Percentiles rank a stretch among this genome's conserved stretches.
These are phyloP conservation scores for Exophiala lecanii-corni DNA, from an alignment of 2,329 filamentous ascomycete genomes.

Conservation along the genomic window DNA sequence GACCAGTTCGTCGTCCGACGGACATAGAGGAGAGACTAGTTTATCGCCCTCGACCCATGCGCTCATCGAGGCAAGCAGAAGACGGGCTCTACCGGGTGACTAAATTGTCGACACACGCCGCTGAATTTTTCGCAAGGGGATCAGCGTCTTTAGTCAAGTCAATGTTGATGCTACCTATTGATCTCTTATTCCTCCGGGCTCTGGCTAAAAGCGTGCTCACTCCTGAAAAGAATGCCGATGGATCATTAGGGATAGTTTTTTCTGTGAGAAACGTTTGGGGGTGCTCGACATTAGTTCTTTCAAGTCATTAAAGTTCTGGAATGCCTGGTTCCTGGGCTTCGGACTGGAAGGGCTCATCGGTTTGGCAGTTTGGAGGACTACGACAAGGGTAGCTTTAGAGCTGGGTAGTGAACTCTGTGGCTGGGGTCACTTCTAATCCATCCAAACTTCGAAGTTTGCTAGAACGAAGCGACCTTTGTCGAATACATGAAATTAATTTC, in stretches of 20 bases:
- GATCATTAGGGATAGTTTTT: not conserved
- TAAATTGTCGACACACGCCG: conserved; percentile 15
- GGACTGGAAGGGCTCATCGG: conserved; percentile 16
- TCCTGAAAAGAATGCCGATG: not conserved
- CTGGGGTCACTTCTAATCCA: conserved; percentile 22
- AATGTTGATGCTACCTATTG: conserved; percentile 19
- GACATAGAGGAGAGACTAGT: conserved; percentile 18
- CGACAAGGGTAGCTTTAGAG: conserved; percentile 7
- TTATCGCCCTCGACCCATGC: conserved; percentile 1
- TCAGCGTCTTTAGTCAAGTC: conserved; percentile 14
- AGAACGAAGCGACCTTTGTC: no score
- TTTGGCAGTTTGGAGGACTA: conserved; percentile 14
- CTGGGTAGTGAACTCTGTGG: conserved; percentile 12
- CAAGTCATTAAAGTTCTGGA: conserved; percentile 9
- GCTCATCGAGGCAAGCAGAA: conserved; percentile 1
- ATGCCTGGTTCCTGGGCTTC: conserved; percentile 11
- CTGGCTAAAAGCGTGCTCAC: conserved; percentile 10
- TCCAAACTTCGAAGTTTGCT: no score
- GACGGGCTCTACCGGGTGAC: conserved; percentile 15
- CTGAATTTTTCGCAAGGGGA: conserved; percentile 13
- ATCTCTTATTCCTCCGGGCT: conserved; percentile 16
- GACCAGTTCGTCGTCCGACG: conserved; percentile 23
- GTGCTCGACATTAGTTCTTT: conserved; percentile 1
- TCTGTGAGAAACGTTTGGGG: conserved; percentile 9
- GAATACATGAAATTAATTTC: no score